Evolutionary conservation across 2,329 filamentous ascomycete species (phyloP), one percentile per base, ranked within the genome.

Genomic region (Monilinia aucupariae): DNA sequence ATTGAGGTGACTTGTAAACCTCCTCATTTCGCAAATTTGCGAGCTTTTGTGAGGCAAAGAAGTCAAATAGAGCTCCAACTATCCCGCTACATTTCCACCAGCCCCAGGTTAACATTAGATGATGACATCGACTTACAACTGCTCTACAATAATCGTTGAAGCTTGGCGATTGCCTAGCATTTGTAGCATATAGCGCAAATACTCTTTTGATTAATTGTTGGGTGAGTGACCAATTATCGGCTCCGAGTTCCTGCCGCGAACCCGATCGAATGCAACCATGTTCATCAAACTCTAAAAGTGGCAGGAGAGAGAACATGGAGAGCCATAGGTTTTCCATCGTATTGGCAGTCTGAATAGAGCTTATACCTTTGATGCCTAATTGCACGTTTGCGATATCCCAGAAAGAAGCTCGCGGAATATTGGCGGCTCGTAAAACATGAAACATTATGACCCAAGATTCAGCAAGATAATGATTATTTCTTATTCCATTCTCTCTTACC

Each of bases 71-170:
- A 1, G 80, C 77, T 1, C 85, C 84, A 39, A 88, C 76, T 17
- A 88, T 78, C 15, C 68, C 53, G 13, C 78, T 76, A 53, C 80
- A 82, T 68, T 81, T 83, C 45, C 77, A 77, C 86, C 86, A 89
- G 4, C 84, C 84, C 86, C 86, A 89, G 72, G 85, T 81, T 63
- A 81, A 77, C 53, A 87, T 82, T 12, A 88, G 78, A 70, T 82
- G 82, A 69, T 88, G 81, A 65, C 86, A 89, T 37, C 86, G 81
- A 22, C 79, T 78, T 39, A 88, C 75, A 5, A 86, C 71, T 7
- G 83, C 81, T 22, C 82, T 80, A 64, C 83, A 86, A 68, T 89
- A 89, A 64, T 83, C 82, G 67, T 87, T 88, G 77, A 88, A 88
- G 69, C 83, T 82, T 1, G 84, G 77, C 1, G 80, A 73, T 68